These are phyloP conservation scores for Penicillium sp. DNA, from an alignment of 2,329 filamentous ascomycete species.

Conservation along the genomic window DNA sequence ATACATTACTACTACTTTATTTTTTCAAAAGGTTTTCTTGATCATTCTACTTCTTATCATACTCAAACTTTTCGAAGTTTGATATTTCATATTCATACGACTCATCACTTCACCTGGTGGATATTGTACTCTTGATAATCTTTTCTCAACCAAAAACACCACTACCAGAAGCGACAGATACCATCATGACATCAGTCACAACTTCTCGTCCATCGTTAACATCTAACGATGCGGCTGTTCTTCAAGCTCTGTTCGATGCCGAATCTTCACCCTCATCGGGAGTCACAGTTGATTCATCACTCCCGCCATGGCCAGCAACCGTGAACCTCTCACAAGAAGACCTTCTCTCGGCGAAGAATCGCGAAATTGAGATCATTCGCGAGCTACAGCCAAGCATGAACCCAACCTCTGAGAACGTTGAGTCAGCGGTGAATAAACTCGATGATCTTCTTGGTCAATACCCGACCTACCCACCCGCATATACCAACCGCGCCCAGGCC, in stretches of 20 bases:
- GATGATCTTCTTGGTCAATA: conserved; percentile 43
- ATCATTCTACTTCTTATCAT: neutral
- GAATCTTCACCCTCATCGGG: conserved; percentile 43
- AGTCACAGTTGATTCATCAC: conserved; percentile 37
- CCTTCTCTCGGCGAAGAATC: conserved; percentile 40
- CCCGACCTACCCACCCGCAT: conserved; percentile 55
- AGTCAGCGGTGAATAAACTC: conserved; percentile 40
- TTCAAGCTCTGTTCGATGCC: conserved; percentile 49
- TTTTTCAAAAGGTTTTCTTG: neutral
- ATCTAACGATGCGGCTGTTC: conserved; percentile 47
- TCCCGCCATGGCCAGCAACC: conserved; percentile 42
- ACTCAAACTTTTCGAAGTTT: neutral
- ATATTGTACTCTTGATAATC: neutral
- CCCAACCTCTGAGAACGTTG: conserved; percentile 24
- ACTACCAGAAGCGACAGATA: neutral
- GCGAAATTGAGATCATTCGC: conserved; percentile 42
- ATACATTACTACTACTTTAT: neutral
- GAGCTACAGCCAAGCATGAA: conserved; percentile 31
- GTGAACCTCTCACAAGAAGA: conserved; percentile 36
- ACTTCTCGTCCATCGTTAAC: conserved; percentile 33
- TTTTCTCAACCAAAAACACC: neutral
- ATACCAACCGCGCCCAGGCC: conserved; percentile 58
- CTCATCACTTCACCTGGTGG: neutral
- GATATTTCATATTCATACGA: neutral
- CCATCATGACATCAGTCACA: conserved; percentile 23